Percentiles rank a stretch among this genome's conserved stretches.
Evolutionary conservation across 305 asterid species (phyloP).

Genomic region (Fraxinus velutina): DNA sequence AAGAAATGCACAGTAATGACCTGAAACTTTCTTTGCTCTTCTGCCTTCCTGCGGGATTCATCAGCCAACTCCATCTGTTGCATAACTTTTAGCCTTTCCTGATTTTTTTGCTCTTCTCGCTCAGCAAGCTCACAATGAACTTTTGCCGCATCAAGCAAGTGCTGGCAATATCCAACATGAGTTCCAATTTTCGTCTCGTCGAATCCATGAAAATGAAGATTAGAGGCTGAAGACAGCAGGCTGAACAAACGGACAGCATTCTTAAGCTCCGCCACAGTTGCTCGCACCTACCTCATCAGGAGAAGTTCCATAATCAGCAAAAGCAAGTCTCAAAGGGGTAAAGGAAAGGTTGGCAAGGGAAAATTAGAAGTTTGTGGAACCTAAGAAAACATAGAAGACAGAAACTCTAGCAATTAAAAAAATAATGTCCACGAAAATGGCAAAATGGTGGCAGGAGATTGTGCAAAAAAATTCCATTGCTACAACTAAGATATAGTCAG

Average conservation of each 20-base stretch:
- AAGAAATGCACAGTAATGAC: constrained; percentile 24
- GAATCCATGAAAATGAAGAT: constrained; percentile 88
- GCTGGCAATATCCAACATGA: constrained; percentile 95
- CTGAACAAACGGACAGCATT: constrained; percentile 96
- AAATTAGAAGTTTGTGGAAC: background rate
- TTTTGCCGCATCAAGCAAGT: constrained; percentile 88
- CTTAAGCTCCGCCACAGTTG: constrained; percentile 92
- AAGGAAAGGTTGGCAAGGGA: constrained; percentile 7
- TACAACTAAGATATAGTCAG: background rate
- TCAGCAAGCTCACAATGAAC: constrained; percentile 94
- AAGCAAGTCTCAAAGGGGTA: background rate
- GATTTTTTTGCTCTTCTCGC: constrained; percentile 81
- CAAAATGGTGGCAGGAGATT: background rate
- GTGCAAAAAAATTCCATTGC: background rate
- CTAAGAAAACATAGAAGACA: background rate
- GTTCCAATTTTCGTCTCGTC: constrained; percentile 97
- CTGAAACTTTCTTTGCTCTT: constrained; percentile 86
- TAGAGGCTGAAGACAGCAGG: constrained; percentile 78
- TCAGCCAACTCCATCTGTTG: constrained; percentile 88
- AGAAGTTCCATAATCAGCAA: constrained; percentile 13
- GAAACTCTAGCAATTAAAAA: background rate
- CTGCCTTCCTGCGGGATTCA: constrained; percentile 83
- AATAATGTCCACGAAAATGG: background rate
- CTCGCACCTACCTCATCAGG: constrained; percentile 52
- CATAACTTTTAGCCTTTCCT: constrained; percentile 76